These are phyloP conservation scores for Tylopilus plumbeoviolaceoides DNA, from an alignment of 768 basidiomycete genomes.

Conservation along the genomic window DNA sequence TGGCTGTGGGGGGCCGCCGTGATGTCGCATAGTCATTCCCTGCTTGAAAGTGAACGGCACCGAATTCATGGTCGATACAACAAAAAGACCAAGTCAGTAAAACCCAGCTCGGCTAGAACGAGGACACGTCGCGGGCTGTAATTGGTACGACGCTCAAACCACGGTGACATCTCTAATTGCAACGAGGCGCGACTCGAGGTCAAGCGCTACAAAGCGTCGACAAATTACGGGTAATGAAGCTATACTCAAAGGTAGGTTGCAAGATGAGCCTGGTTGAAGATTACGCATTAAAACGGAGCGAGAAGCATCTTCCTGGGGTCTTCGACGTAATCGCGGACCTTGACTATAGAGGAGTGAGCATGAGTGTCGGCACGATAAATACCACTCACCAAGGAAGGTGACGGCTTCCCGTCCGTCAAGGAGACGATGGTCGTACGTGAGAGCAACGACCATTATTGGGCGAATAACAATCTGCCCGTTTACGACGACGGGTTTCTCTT, in stretches of 20 bases:
- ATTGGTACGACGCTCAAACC: not conserved
- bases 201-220: slow-evolving; percentile 4
- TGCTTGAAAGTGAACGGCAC: too few relatives aligned
- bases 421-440: slow-evolving; percentile 94
- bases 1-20: too few relatives aligned
- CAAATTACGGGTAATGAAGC: slow-evolving; percentile 10
- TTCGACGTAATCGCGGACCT: slow-evolving; percentile 90
- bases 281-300: slow-evolving; percentile 26
- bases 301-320: slow-evolving; percentile 92
- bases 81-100: too few relatives aligned
- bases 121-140: too few relatives aligned
- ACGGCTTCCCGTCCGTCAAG: slow-evolving; percentile 95
- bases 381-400: slow-evolving; percentile 87
- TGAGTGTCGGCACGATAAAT: not conserved
- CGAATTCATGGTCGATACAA: too few relatives aligned
- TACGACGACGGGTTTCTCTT: slow-evolving; percentile 86
- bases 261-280: not conserved
- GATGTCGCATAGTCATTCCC: too few relatives aligned
- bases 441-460: slow-evolving; percentile 92
- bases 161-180: not conserved
- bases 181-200: not conserved
- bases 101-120: too few relatives aligned
- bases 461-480: slow-evolving; percentile 95
- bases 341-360: slow-evolving; percentile 46
- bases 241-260: slow-evolving; percentile 7